Base-by-base conservation (phyloP, 1,284 basidiomycete genomes). In the Termitomyces sp. region DNA sequence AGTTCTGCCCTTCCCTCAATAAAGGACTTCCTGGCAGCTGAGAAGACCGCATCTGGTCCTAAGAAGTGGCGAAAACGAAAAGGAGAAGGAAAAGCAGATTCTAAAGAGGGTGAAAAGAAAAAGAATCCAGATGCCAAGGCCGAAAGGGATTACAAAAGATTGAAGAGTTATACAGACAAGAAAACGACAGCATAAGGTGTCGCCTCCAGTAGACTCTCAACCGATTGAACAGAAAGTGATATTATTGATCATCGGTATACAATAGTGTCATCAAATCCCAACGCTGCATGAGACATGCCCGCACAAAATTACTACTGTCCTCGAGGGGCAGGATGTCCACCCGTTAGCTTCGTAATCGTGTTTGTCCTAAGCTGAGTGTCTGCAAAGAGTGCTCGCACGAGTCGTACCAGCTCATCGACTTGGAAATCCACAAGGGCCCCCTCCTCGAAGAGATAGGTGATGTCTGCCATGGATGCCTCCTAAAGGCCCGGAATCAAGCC, bases 391-490 rank as follows among this genome's bases (percentile, higher is more conserved):
- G 94, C 94, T 45, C 82, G 80, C 39, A 98, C 82, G 33, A 99
- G 79, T 57, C 81, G 80, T 31, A 86, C 83, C 2, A 99, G 77
- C 71, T 98, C 95, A 31, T 89, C 82, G 2, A 87, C 78, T 53
- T 87, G 82, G 68, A 96, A 99, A 70, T 99, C 96, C 33, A 96
- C 84, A 59, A 99, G 73, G 2, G 92, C 89, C 2, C 94, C 92
- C 60, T 91, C 87, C 61, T 96, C 92, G 66, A 95, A 93, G 13
- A 99, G 80, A 69, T 95, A 97, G 30, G 89, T 88, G 52, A 99
- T 89, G 69, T 99, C 96, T 33, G 85, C 90, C 67, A 98, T 84
- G n/a, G 90, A 92, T 0, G 92, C 94, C 69, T 93, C 90, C 92
- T 92, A 60, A 50, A 66, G 45, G 45, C 36, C 39, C 34, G 50